phyloP scores from a whole-genome alignment of 192 early-diverging fungal species.

The Coemansia sp. region DNA sequence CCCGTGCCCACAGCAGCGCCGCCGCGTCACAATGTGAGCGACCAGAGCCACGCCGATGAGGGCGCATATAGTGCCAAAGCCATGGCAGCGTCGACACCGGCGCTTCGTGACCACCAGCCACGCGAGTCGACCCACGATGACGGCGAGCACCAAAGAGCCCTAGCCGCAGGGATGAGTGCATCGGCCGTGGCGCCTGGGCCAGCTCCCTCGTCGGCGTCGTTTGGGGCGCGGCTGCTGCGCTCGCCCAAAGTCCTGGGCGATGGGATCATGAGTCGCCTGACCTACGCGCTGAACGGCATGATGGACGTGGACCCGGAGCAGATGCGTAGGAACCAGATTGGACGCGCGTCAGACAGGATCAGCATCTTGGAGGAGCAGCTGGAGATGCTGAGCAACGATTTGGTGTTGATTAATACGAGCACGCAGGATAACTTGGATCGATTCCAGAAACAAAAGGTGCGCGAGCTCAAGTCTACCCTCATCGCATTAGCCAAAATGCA shows the following conservation, averaged over 20 bases:
- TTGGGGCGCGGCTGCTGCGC: constrained; percentile 40
- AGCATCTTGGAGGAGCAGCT: constrained; percentile 75
- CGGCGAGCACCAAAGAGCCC: neutral
- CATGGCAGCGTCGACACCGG: constrained; percentile 43
- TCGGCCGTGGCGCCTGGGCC: neutral
- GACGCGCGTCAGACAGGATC: constrained; percentile 81
- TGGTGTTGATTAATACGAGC: constrained; percentile 74
- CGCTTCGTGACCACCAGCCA: constrained; percentile 7
- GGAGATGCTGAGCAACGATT: constrained; percentile 66
- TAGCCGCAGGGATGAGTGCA: neutral
- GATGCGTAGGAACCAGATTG: constrained; percentile 84
- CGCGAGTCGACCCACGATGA: neutral
- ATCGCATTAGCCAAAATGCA: constrained; percentile 72
- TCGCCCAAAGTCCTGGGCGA: constrained; percentile 46
- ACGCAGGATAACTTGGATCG: constrained; percentile 89
- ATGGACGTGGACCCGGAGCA: constrained; percentile 95
- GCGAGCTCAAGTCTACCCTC: constrained; percentile 79
- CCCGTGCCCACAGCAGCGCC: neutral
- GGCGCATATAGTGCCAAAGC: neutral
- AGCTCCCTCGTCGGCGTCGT: constrained; percentile 6
- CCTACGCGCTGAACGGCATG: constrained; percentile 79
- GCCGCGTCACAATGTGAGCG: neutral
- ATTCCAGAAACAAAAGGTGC: constrained; percentile 92
- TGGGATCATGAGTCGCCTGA: constrained; percentile 51
- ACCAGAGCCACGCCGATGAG: neutral